Base-by-base conservation (phyloP, 495 filamentous ascomycete species). In the Rhizodiscina lignyota region DNA sequence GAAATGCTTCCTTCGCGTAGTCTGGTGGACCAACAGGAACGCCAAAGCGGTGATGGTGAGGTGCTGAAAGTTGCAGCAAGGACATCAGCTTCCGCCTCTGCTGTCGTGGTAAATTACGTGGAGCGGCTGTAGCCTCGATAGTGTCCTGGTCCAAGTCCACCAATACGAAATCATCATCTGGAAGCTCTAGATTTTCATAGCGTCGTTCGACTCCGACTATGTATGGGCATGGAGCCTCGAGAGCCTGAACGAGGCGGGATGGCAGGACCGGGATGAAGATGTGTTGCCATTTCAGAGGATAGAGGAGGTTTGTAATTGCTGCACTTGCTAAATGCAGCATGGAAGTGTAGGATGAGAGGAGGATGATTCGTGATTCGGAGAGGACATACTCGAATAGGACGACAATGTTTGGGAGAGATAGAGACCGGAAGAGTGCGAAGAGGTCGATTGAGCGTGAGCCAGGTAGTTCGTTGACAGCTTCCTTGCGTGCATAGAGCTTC, bases 221-320 rank as follows among this genome's bases (percentile, higher is more conserved):
- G 49, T 94, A 97, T 0, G 89, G 89, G 42, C 89, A 96, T 13
- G 89, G 89, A 1, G 89, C 89, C 48, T 96, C 87, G 15, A 96
- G 64, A 5, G 83, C 85, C 37, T 86, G 83, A 12, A 96, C 63
- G 23, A 96, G 60, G 21, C 87, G 72, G 13, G 83, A 84, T 17
- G 87, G 87, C 17, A 96, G 64, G 26, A 96, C 71, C 6, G 87
- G 87, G 37, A 96, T 94, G 44, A 91, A 79, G 28, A 96, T 83
- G 43, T 84, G 85, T 13, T 79, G 67, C 87, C 89, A 97, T 31
- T 79, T 77, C 32, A 94, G 57, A 1, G 89, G 89, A 54, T 92
- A 97, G 24, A 97, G 58, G 18, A 97, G 62, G 54, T 76, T 83
- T 5, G 73, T 70, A 39, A 97, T 48, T 17, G 89, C 84, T 41